Evolutionary conservation across 2,329 filamentous ascomycete species (phyloP), one percentile per base, ranked within the genome.

Genomic region (Aspergillus sojae): DNA sequence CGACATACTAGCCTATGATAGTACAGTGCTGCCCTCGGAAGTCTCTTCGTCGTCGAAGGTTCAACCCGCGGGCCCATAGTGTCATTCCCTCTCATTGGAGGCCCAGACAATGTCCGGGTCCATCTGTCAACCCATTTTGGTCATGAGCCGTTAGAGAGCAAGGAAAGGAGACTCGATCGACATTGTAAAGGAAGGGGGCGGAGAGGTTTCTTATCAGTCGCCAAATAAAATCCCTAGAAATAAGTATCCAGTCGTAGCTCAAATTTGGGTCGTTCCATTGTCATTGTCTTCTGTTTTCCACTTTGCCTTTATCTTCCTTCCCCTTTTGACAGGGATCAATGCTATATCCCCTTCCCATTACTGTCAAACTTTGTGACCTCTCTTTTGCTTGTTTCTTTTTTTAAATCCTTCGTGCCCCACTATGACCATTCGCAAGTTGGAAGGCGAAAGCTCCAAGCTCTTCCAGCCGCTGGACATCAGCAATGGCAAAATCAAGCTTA

Each of bases 401-500:
- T 39, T 11, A 55, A n/a, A n/a, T 10, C 54, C 36, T 32, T 16
- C 3, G 6, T 32, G 66, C 43, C 43, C n/a, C 53, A 64, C 32
- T 32, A 73, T 74, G 72, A 72, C 69, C 41, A 67, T 69, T 53
- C 68, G 62, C 58, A 63, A 66, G 58, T 23, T 67, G 23, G 58
- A 61, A n/a, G 64, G 68, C 57, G 65, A 72, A 58, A 36, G 67
- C 66, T 78, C 74, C 66, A 79, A 65, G 69, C 77, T 83, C 43
- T 84, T 83, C 67, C 71, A 74, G 60, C 80, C 82, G 6, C 67
- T 83, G 60, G 69, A 75, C 34, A 77, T 83, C 55, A 77, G 81
- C 63, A 81, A 81, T 72, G 80, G 84, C 64, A 80, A 80, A 50
- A 78, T 83, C 50, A 73, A 73, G 11, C 80, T 88, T 36, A 77